phyloP scores from a whole-genome alignment of 148 eudicot genomes.

The Pharnaceum exiguum region DNA sequence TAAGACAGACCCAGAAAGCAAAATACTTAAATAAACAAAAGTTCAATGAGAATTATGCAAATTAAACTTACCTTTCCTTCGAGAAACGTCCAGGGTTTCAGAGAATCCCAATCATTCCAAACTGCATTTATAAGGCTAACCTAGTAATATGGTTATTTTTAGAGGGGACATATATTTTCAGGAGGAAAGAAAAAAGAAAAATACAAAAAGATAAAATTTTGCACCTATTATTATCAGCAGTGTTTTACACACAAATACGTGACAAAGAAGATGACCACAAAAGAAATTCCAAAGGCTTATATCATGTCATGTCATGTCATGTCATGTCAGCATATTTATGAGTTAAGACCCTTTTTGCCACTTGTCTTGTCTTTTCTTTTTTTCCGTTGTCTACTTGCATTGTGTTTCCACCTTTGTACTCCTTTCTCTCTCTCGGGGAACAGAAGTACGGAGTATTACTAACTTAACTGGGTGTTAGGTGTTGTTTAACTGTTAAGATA shows the following conservation, averaged over 20 bases:
- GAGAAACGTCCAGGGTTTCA: constrained; percentile 10
- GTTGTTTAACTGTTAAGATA: too few relatives aligned
- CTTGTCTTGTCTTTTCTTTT: neutral
- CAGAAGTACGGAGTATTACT: too few relatives aligned
- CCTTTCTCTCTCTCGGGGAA: neutral
- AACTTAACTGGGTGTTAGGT: too few relatives aligned
- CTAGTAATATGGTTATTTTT: neutral
- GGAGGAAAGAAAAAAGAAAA: neutral
- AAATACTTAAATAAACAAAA: neutral
- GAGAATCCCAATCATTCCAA: constrained; percentile 14
- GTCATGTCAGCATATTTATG: too few relatives aligned
- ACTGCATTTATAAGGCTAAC: constrained; percentile 18
- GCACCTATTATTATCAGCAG: too few relatives aligned
- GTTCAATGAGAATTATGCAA: neutral
- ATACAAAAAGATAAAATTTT: neutral
- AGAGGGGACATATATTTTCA: neutral
- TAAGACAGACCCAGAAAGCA: constrained; percentile 17
- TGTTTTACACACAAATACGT: too few relatives aligned
- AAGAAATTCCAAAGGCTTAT: too few relatives aligned
- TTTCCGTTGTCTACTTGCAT: neutral
- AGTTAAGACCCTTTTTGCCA: constrained; percentile 19
- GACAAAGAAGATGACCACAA: too few relatives aligned
- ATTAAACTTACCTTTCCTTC: constrained; percentile 4
- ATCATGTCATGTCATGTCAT: too few relatives aligned
- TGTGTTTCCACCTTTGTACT: neutral